Evolutionary conservation across 208 protist genomes (phyloP).

Genomic region (Crithidia mellificae): DNA sequence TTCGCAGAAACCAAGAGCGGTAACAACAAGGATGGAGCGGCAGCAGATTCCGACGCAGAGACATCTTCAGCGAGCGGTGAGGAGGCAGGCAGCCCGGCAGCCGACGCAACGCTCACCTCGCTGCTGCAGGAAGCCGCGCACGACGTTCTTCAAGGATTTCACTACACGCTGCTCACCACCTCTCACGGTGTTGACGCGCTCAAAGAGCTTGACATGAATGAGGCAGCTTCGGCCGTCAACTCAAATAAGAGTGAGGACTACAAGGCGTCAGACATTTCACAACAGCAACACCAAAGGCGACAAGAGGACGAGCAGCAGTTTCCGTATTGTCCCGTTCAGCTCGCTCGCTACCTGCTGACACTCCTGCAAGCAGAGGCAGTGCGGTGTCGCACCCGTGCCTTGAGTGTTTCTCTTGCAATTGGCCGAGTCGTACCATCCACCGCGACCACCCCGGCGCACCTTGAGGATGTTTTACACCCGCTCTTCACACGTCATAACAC

Average conservation of each 20-base stretch:
- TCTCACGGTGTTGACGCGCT: background rate
- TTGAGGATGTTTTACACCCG: conserved; percentile 10
- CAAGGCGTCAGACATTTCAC: no score
- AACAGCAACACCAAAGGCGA: no score
- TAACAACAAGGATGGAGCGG: conserved; percentile 6
- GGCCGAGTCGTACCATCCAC: conserved; percentile 3
- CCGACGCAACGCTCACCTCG: conserved; percentile 5
- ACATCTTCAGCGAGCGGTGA: background rate
- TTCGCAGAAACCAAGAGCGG: background rate
- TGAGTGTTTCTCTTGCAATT: conserved; percentile 20
- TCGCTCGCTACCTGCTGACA: conserved; percentile 23
- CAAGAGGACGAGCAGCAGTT: no score
- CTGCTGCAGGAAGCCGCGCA: conserved; percentile 18
- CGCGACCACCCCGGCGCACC: background rate
- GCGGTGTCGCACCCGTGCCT: conserved; percentile 8
- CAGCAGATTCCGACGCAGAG: no score
- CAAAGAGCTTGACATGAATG: background rate
- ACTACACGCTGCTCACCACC: conserved; percentile 25
- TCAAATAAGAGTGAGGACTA: no score
- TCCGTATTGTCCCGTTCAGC: background rate
- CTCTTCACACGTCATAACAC: background rate
- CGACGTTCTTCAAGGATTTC: conserved; percentile 22
- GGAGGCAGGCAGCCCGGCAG: no score
- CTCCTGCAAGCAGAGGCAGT: conserved; percentile 20
- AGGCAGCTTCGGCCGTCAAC: no score